Percentiles rank a stretch among this genome's conserved stretches.
These are phyloP conservation scores for Barnettozyma populi DNA, from an alignment of 805 yeast genomes.

Conservation along the genomic window DNA sequence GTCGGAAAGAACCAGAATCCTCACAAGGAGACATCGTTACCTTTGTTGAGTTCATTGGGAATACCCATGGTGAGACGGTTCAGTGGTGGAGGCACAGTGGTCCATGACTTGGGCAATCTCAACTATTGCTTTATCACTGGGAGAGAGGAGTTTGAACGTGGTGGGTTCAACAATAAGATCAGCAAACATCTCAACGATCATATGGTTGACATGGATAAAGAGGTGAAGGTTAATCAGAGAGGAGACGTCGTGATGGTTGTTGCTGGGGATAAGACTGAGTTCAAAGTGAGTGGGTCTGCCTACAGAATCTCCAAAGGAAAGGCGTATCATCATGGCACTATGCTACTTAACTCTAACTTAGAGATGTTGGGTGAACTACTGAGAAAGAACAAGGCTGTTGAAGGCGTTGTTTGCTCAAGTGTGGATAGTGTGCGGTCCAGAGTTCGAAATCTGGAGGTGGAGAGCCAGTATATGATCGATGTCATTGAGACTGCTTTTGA, in stretches of 20 bases:
- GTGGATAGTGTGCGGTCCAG: conserved; percentile 77
- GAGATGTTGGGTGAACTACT: conserved; percentile 55
- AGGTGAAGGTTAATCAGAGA: conserved; percentile 49
- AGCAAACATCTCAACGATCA: conserved; percentile 27
- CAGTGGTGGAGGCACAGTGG: conserved; percentile 97
- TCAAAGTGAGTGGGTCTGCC: conserved; percentile 89
- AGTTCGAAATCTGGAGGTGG: conserved; percentile 60
- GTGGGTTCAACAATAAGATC: conserved; percentile 31
- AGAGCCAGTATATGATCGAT: conserved; percentile 39
- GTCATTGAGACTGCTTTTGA: conserved; percentile 27
- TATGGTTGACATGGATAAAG: not conserved
- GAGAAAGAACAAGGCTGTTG: conserved; percentile 27
- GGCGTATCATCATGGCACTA: conserved; percentile 94
- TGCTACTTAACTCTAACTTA: conserved; percentile 69
- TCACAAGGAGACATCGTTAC: conserved; percentile 76
- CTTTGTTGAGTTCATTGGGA: conserved; percentile 40
- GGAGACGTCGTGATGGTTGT: conserved; percentile 62
- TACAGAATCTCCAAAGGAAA: conserved; percentile 76
- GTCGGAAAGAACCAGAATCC: conserved; percentile 96
- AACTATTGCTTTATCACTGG: conserved; percentile 80
- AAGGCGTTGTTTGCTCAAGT: conserved; percentile 33
- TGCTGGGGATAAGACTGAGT: conserved; percentile 30
- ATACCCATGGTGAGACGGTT: conserved; percentile 72
- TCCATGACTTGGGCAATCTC: conserved; percentile 85
- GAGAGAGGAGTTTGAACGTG: conserved; percentile 57